A percentile compares a stretch with the other conserved stretches of the same genome.
Evolutionary conservation across 164 flowering plant genomes (phyloP).

Genomic region (Liquidambar formosana): DNA sequence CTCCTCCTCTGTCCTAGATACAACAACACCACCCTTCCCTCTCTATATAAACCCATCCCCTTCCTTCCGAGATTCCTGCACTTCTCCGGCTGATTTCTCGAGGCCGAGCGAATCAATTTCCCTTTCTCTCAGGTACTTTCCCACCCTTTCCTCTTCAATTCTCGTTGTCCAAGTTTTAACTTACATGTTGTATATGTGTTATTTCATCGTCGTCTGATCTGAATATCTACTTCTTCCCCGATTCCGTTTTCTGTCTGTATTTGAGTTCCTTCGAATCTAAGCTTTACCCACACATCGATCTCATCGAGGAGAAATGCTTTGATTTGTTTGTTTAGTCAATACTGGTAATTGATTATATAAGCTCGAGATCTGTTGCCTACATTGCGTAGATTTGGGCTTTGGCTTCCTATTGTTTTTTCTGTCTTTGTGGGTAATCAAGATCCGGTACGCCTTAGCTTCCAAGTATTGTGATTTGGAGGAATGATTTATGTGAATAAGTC

Average conservation of each 20-base stretch:
- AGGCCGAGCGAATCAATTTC: not conserved
- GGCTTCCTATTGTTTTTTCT: no score
- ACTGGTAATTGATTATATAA: no score
- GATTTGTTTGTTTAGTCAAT: constrained; percentile 1
- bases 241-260: not conserved
- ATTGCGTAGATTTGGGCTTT: not conserved
- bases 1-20: constrained; percentile 15
- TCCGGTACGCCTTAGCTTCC: no score
- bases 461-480: no score
- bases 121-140: constrained; percentile 13
- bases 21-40: no score
- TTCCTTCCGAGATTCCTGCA: not conserved
- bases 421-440: no score
- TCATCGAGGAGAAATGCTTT: constrained; percentile 4
- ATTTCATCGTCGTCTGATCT: not conserved
- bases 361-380: not conserved
- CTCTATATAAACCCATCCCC: not conserved
- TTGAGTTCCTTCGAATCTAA: not conserved
- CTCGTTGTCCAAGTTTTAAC: not conserved
- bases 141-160: not conserved
- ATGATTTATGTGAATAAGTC: no score
- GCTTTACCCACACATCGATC: not conserved
- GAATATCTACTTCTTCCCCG: not conserved
- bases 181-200: not conserved
- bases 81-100: not conserved